phyloP scores from a whole-genome alignment of 306 rosid species.

The Vigna hirtella region DNA sequence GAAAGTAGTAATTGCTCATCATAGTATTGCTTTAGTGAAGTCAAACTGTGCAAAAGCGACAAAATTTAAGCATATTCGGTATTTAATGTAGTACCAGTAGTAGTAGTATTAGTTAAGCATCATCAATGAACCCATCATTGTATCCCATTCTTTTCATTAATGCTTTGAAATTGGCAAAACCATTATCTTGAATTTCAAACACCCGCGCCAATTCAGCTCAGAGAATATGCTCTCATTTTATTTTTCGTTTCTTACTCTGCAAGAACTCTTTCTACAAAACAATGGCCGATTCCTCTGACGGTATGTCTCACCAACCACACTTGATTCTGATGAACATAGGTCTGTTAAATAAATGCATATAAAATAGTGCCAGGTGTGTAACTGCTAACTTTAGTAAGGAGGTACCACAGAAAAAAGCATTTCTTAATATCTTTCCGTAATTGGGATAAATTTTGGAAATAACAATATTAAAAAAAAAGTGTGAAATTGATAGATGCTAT shows the following conservation, averaged over 20 bases:
- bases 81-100: conserved; percentile 22
- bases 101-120: conserved; percentile 46
- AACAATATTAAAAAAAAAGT: background rate
- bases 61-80: conserved; percentile 52
- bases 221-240: conserved; percentile 30
- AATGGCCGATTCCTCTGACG: background rate
- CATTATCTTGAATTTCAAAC: conserved; percentile 53
- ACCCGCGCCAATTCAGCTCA: conserved; percentile 49
- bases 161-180: conserved; percentile 41
- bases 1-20: conserved; percentile 67
- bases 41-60: conserved; percentile 71
- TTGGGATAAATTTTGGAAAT: background rate
- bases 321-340: background rate
- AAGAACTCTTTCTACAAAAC: conserved; percentile 1
- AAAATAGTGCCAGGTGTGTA: background rate
- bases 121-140: conserved; percentile 42
- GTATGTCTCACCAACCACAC: background rate
- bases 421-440: too few species aligned
- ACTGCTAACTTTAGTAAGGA: background rate
- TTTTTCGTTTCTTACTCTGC: background rate
- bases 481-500: background rate
- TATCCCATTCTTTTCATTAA: conserved; percentile 35
- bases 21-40: conserved; percentile 63
- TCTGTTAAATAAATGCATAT: background rate
- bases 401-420: background rate